Evolutionary conservation across 2,329 filamentous ascomycete species (phyloP).

Genomic region (Cladosporium velox): DNA sequence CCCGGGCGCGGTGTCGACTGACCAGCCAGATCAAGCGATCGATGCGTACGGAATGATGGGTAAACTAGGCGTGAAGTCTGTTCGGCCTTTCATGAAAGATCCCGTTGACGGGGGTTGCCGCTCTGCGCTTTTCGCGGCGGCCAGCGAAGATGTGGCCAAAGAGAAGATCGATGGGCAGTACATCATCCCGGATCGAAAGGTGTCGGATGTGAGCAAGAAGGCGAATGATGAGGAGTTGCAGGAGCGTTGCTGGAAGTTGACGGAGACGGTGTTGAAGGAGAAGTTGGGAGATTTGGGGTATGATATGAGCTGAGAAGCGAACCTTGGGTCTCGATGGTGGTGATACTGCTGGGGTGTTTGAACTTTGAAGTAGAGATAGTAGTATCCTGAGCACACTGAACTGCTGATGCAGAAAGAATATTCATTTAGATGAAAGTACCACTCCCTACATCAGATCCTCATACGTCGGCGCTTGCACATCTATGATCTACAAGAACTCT

Average conservation of each 20-base stretch:
- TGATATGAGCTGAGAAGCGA: conserved; percentile 19
- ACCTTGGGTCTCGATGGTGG: not conserved
- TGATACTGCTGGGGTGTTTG: no score
- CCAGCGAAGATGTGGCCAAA: conserved; percentile 46
- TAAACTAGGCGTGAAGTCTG: conserved; percentile 47
- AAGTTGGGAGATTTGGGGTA: conserved; percentile 39
- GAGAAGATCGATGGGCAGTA: conserved; percentile 52
- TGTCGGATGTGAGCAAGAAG: conserved; percentile 46
- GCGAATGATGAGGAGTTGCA: conserved; percentile 47
- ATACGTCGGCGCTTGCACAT: no score
- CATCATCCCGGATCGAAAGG: conserved; percentile 53
- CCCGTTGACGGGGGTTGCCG: conserved; percentile 52
- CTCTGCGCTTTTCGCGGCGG: conserved; percentile 51
- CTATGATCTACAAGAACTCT: no score
- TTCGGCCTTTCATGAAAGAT: conserved; percentile 53
- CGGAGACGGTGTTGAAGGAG: conserved; percentile 46
- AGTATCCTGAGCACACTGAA: no score
- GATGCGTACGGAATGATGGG: conserved; percentile 53
- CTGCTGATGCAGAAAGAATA: no score
- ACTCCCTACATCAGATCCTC: no score
- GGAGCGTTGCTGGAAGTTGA: conserved; percentile 50
- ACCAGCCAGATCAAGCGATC: conserved; percentile 52
- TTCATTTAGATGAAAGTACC: no score
- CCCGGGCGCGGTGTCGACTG: conserved; percentile 52
- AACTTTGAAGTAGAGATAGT: no score